Conservation (phyloP, 2,329 filamentous ascomycete species). For the Beauveria rudraprayagi region DNA sequence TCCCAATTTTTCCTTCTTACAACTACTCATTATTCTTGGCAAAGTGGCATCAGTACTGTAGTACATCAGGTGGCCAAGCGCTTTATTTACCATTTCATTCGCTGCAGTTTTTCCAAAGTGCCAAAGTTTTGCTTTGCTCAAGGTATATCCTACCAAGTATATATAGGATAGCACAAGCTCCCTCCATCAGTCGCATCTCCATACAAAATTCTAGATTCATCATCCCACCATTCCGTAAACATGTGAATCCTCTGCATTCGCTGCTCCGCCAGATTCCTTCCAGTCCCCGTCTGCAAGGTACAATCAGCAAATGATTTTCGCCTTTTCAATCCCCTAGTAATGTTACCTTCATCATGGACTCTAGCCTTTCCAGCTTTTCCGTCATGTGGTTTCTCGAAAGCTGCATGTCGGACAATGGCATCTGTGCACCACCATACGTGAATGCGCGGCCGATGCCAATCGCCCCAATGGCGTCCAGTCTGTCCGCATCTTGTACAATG, state of each 20-base stretch:
- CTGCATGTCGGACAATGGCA: slow-evolving; percentile 50
- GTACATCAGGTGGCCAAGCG: no score
- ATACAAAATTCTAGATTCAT: slow-evolving; percentile 31
- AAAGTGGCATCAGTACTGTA: no score
- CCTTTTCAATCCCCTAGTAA: neutral
- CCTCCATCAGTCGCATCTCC: neutral
- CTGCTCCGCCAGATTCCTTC: slow-evolving; percentile 43
- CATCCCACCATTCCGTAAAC: slow-evolving; percentile 52
- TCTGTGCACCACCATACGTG: slow-evolving; percentile 59
- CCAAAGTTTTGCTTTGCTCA: no score
- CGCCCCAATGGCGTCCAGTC: slow-evolving; percentile 80
- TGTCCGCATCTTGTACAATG: slow-evolving; percentile 85
- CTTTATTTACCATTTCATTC: no score
- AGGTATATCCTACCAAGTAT: no score
- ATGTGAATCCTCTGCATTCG: slow-evolving; percentile 43
- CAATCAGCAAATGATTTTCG: neutral
- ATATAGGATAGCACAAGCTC: no score
- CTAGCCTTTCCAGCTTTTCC: slow-evolving; percentile 63
- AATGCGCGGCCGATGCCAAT: slow-evolving; percentile 68
- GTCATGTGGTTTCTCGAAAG: slow-evolving; percentile 59
- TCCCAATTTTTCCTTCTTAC: no score
- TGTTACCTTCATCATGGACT: slow-evolving; percentile 49
- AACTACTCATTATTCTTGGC: no score
- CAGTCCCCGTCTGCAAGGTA: slow-evolving; percentile 36
- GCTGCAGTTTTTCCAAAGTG: no score